Conservation (phyloP, 2,329 filamentous ascomycete species). For the Diplodia corticola region DNA sequence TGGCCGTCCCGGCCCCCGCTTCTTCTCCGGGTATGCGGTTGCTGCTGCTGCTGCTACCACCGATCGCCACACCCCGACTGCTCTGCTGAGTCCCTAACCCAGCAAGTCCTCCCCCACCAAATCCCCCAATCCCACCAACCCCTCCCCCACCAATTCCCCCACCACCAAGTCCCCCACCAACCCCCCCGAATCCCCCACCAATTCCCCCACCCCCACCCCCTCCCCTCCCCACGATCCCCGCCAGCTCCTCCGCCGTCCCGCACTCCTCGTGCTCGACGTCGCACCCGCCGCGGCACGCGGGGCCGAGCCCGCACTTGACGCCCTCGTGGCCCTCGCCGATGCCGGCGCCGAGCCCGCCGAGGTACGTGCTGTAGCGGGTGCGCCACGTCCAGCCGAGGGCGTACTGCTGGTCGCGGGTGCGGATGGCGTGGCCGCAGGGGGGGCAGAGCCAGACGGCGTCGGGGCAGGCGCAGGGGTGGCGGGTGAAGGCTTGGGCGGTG, state of each 20-base stretch:
- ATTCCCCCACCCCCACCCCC: not conserved
- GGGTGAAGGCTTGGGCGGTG: conserved; percentile 52
- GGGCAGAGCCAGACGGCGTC: conserved; percentile 80
- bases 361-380: conserved; percentile 73
- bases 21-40: not conserved
- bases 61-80: not conserved
- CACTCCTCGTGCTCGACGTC: conserved; percentile 85
- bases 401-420: conserved; percentile 60
- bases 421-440: conserved; percentile 74
- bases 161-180: too few relatives aligned
- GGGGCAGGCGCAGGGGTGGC: conserved; percentile 59
- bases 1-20: conserved; percentile 31
- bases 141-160: not conserved
- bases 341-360: conserved; percentile 79
- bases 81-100: too few relatives aligned
- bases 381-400: conserved; percentile 83
- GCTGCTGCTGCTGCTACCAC: not conserved
- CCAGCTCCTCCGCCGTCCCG: conserved; percentile 34
- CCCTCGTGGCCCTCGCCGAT: conserved; percentile 87
- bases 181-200: not conserved
- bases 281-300: conserved; percentile 71
- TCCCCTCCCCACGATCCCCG: not conserved
- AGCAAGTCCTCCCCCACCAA: not conserved
- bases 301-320: conserved; percentile 80
- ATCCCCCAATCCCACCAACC: not conserved